Conservation (phyloP, 2,329 filamentous ascomycete genomes). For the Colletotrichum sojae region DNA sequence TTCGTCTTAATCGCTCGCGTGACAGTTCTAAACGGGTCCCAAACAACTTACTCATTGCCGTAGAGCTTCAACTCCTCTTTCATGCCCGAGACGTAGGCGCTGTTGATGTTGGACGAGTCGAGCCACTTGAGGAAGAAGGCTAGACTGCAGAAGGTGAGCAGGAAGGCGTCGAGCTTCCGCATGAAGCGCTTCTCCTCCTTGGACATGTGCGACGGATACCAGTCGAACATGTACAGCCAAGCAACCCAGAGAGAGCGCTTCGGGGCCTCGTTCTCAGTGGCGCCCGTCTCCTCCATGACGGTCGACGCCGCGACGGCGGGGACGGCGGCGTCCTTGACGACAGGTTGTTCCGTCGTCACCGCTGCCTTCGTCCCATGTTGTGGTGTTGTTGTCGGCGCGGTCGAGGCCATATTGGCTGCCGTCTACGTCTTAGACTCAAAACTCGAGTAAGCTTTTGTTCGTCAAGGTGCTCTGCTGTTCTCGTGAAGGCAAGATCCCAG, state of each 20-base stretch:
- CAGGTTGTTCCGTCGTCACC: neutral
- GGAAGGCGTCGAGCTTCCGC: slow-evolving; percentile 44
- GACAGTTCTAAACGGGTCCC: neutral
- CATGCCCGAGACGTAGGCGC: slow-evolving; percentile 57
- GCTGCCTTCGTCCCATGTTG: neutral
- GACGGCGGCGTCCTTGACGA: slow-evolving; percentile 24
- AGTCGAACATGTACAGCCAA: slow-evolving; percentile 46
- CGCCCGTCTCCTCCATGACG: slow-evolving; percentile 62
- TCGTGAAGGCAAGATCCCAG: neutral
- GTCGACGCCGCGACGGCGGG: slow-evolving; percentile 58
- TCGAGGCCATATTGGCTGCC: neutral
- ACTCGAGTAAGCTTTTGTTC: too few species aligned
- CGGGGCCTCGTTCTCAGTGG: slow-evolving; percentile 29
- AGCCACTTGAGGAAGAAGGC: slow-evolving; percentile 44
- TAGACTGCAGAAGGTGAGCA: slow-evolving; percentile 42
- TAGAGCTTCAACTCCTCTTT: slow-evolving; percentile 51
- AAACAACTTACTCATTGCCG: slow-evolving; percentile 48
- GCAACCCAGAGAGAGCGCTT: slow-evolving; percentile 40
- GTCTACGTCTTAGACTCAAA: neutral
- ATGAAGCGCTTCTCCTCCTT: slow-evolving; percentile 42
- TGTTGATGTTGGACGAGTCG: slow-evolving; percentile 55
- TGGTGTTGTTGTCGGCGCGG: neutral
- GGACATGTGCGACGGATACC: slow-evolving; percentile 45
- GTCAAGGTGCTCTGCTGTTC: too few species aligned
- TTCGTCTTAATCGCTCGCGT: neutral